Evolutionary conservation across 495 filamentous ascomycete genomes (phyloP).

Genomic region (Daldinia bambusicola): DNA sequence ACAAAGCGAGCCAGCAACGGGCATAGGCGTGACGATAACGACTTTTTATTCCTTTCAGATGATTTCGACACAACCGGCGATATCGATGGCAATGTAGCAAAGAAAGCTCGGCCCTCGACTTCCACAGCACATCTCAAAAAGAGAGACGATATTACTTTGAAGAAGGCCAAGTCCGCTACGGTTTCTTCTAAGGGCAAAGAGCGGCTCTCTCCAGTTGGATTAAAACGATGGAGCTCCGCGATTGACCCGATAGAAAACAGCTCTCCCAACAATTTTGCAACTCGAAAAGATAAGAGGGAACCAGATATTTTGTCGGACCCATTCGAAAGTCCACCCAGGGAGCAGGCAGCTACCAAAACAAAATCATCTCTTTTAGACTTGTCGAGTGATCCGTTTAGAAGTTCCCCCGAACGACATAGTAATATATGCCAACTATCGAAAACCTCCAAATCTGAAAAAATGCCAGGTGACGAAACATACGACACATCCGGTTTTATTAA

Average conservation of each 20-base stretch:
- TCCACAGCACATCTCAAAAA: slow-evolving; percentile 13
- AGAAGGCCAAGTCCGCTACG: slow-evolving; percentile 19
- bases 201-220: slow-evolving; percentile 8
- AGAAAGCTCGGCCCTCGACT: slow-evolving; percentile 36
- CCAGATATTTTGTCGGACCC: slow-evolving; percentile 36
- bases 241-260: slow-evolving; percentile 45
- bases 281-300: slow-evolving; percentile 11
- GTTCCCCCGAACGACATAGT: slow-evolving; percentile 22
- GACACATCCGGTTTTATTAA: slow-evolving; percentile 8
- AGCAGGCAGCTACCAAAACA: slow-evolving; percentile 7
- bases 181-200: slow-evolving; percentile 10
- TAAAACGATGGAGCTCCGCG: slow-evolving; percentile 39
- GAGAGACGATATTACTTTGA: slow-evolving; percentile 16
- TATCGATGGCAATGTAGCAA: slow-evolving; percentile 37
- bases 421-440: slow-evolving; percentile 12
- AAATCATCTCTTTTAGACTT: slow-evolving; percentile 24
- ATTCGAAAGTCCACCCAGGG: slow-evolving; percentile 40
- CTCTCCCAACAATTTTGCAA: slow-evolving; percentile 18
- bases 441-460: neutral
- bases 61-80: slow-evolving; percentile 59
- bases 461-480: slow-evolving; percentile 5
- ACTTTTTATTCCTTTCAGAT: slow-evolving; percentile 59
- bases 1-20: slow-evolving; percentile 19
- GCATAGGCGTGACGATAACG: slow-evolving; percentile 22
- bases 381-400: slow-evolving; percentile 35